Evolutionary conservation across 2,329 filamentous ascomycete species (phyloP), one percentile per base, ranked within the genome.

Genomic region (Tolypocladium tropicale): DNA sequence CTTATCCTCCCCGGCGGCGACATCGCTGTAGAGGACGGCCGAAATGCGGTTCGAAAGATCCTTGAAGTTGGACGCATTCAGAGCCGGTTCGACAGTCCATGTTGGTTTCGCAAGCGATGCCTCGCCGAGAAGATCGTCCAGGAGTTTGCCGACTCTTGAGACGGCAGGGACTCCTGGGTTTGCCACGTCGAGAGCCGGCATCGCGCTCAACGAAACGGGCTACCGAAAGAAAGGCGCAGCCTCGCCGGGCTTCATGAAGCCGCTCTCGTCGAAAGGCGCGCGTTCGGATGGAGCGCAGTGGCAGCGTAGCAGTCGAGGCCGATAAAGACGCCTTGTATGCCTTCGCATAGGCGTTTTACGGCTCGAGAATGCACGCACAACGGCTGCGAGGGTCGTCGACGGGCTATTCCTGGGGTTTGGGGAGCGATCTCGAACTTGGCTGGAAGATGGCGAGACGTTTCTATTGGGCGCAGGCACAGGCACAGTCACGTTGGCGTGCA

Each of bases 41-140:
- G 70, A 68, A 11, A 84, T 67, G 60, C 73, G 74, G 32, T 66
- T 68, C 39, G 76, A 70, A 21, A 83, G 67, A 57, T 78, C 70
- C 32, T 76, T 72, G 58, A 87, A 79, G 66, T 90, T 83, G 53
- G 82, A 75, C 67, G 91, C 88, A 32, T 82, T 84, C 60, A 96
- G 78, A 4, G 86, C 83, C 14, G 89, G 88, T 63, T 96, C 90
- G 61, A 91, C 82, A 23, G 79, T 76, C 23, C 77, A 70, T 37
- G 78, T 76, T 34, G 78, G 74, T 68, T 90, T 90, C 58, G 79
- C 70, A 41, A 74, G 65, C 54, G 78, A 78, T 57, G 86, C 86
- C 67, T 78, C 80, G 39, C 72, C 67, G 43, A 91, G 73, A 36
- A 89, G 77, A 41, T 78, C 70, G 43, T 77, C 71, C 34, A 90